Conservation (phyloP, 192 early-diverging fungal genomes). For the Martensiomyces pterosporus region DNA sequence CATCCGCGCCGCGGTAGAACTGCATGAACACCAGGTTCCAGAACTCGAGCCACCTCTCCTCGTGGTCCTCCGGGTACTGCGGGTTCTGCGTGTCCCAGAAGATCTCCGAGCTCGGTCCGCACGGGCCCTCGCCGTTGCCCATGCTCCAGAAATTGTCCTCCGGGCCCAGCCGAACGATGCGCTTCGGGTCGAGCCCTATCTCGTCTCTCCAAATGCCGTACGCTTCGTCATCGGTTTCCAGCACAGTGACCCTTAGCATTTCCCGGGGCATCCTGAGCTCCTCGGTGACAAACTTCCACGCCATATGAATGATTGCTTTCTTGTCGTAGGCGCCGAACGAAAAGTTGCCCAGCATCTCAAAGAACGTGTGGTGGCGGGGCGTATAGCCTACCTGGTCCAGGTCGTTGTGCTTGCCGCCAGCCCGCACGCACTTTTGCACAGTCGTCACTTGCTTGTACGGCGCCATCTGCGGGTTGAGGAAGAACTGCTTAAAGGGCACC, state of each 20-base stretch:
- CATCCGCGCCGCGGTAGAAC: conserved; percentile 87
- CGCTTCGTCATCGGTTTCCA: conserved; percentile 76
- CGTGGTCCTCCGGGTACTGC: conserved; percentile 78
- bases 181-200: conserved; percentile 73
- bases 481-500: conserved; percentile 97
- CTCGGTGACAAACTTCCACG: conserved; percentile 86
- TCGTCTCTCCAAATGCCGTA: conserved; percentile 77
- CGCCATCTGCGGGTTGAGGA: conserved; percentile 80
- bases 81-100: conserved; percentile 93
- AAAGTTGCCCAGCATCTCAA: conserved; percentile 99
- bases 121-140: conserved; percentile 90
- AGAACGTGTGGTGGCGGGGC: conserved; percentile 98
- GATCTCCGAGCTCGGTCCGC: conserved; percentile 96
- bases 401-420: conserved; percentile 98
- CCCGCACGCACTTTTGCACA: conserved; percentile 97
- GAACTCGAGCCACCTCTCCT: conserved; percentile 94
- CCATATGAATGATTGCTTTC: conserved; percentile 80
- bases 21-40: conserved; percentile 99
- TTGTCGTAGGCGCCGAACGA: conserved; percentile 99
- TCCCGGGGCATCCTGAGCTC: conserved; percentile 76
- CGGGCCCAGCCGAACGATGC: conserved; percentile 72
- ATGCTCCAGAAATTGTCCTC: conserved; percentile 99
- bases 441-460: conserved; percentile 84
- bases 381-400: conserved; percentile 96
- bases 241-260: conserved; percentile 90